Evolutionary conservation across 768 basidiomycete species (phyloP).

Genomic region (Leucogyrophana mollusca): DNA sequence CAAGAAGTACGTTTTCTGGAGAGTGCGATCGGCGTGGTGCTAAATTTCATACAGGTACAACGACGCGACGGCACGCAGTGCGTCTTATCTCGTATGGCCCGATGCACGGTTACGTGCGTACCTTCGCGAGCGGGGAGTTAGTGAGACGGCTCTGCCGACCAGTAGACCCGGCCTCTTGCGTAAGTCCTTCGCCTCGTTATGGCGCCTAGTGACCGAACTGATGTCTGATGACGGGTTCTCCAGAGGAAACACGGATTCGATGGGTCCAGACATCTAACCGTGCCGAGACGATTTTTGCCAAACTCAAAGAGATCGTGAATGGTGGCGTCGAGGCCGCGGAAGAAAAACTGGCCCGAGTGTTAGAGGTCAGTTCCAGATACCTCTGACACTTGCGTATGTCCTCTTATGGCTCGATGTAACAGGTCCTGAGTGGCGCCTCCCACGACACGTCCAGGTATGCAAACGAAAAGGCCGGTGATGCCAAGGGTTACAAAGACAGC

Average conservation of each 20-base stretch:
- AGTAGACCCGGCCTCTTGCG: slow-evolving; percentile 77
- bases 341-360: slow-evolving; percentile 60
- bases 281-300: slow-evolving; percentile 55
- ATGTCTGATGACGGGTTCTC: not conserved
- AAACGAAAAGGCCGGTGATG: slow-evolving; percentile 26
- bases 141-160: slow-evolving; percentile 65
- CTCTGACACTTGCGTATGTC: not conserved
- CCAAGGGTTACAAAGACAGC: not conserved
- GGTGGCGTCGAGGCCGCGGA: slow-evolving; percentile 72
- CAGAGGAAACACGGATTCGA: slow-evolving; percentile 77
- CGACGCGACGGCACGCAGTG: slow-evolving; percentile 42
- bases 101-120: slow-evolving; percentile 91
- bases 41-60: slow-evolving; percentile 45
- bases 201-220: not conserved
- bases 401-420: not conserved
- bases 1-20: slow-evolving; percentile 50
- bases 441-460: slow-evolving; percentile 20
- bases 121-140: slow-evolving; percentile 72
- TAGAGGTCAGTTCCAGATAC: slow-evolving; percentile 24
- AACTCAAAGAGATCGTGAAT: slow-evolving; percentile 65
- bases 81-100: slow-evolving; percentile 84
- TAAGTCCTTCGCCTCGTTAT: slow-evolving; percentile 26
- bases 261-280: slow-evolving; percentile 67
- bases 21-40: not conserved
- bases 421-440: slow-evolving; percentile 41